phyloP scores from a whole-genome alignment of 805 yeast genomes.

The Ogataea minuta region DNA sequence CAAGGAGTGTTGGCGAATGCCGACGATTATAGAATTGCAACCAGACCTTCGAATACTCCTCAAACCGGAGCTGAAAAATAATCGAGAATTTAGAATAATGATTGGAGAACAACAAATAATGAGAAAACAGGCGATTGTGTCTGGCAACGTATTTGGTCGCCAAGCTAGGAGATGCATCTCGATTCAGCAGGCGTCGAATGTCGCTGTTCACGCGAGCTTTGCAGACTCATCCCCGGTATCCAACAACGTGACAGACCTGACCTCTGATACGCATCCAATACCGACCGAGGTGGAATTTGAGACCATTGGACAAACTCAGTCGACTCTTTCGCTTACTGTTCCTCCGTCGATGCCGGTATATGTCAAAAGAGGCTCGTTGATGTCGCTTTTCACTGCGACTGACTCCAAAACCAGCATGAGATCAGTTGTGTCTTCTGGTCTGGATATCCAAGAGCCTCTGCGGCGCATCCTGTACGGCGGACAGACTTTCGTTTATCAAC shows the following conservation, averaged over 20 bases:
- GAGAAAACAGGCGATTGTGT: background rate
- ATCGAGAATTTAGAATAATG: constrained; percentile 1
- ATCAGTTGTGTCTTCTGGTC: constrained; percentile 24
- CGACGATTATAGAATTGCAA: constrained; percentile 5
- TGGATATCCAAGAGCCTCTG: constrained; percentile 39
- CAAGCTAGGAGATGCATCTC: constrained; percentile 12
- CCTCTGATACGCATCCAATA: constrained; percentile 2
- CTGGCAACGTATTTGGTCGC: background rate
- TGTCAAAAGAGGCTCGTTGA: constrained; percentile 47
- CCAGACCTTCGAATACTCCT: constrained; percentile 3
- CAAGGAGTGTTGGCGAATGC: constrained; percentile 19
- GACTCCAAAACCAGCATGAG: constrained; percentile 11
- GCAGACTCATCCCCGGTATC: constrained; percentile 8
- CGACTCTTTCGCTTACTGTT: constrained; percentile 47
- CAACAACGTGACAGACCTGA: constrained; percentile 14
- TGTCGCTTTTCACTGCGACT: constrained; percentile 40
- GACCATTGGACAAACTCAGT: constrained; percentile 47
- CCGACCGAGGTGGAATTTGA: constrained; percentile 34
- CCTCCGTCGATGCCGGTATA: constrained; percentile 60
- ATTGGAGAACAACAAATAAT: constrained; percentile 9
- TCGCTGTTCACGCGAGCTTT: constrained; percentile 1
- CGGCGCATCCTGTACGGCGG: constrained; percentile 45
- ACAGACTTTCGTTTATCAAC: constrained; percentile 44
- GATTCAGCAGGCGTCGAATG: constrained; percentile 19
- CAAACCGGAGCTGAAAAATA: constrained; percentile 3